phyloP scores from a whole-genome alignment of 177 flowering plant genomes.

The Vitis hybrid region DNA sequence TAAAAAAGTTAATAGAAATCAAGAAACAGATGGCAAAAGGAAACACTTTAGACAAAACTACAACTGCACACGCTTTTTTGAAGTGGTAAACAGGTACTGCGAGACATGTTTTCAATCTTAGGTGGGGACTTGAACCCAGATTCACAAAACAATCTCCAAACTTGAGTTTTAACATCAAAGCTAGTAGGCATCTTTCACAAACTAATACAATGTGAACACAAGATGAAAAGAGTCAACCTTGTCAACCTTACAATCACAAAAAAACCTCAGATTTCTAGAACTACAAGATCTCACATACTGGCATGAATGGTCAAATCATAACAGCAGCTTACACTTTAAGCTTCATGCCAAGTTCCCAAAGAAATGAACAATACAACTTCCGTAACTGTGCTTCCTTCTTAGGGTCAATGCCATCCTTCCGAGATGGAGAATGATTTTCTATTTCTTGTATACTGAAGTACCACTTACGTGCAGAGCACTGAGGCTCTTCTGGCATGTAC shows the following conservation, averaged over 20 bases:
- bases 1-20: neutral
- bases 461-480: slow-evolving; percentile 33
- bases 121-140: neutral
- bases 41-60: neutral
- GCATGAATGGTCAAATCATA: neutral
- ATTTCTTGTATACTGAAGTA: slow-evolving; percentile 50
- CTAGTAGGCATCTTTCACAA: neutral
- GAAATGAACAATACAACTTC: slow-evolving; percentile 50
- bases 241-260: neutral
- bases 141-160: neutral
- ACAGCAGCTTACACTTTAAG: slow-evolving; percentile 54
- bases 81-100: neutral
- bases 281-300: neutral
- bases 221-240: neutral
- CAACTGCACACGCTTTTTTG: neutral
- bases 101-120: no score
- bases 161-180: neutral
- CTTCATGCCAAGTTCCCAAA: slow-evolving; percentile 54
- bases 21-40: neutral
- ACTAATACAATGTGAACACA: neutral
- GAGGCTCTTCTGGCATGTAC: slow-evolving; percentile 20
- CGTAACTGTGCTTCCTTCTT: slow-evolving; percentile 41
- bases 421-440: slow-evolving; percentile 59
- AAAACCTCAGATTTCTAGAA: neutral
- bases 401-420: slow-evolving; percentile 55